Evolutionary conservation across 257 asterid species (phyloP).

Genomic region (Prunella vulgaris): DNA sequence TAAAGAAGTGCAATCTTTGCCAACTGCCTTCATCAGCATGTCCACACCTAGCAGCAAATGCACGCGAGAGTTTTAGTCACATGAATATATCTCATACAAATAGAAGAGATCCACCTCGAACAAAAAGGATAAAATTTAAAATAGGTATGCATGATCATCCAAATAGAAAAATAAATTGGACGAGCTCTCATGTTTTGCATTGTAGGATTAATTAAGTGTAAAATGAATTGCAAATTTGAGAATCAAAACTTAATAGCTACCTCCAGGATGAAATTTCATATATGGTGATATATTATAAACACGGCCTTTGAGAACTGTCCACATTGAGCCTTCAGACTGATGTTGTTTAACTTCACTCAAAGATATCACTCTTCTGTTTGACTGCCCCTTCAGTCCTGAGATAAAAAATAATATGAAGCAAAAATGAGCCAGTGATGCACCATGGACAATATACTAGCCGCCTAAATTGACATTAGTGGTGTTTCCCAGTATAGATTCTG

Average conservation of each 20-base stretch:
- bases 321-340: conserved; percentile 75
- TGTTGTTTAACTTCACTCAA: conserved; percentile 79
- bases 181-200: not conserved
- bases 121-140: no score
- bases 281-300: conserved; percentile 88
- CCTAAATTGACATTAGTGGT: not conserved
- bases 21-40: conserved; percentile 87
- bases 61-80: not conserved
- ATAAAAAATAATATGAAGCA: conserved; percentile 4
- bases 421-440: not conserved
- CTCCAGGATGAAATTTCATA: conserved; percentile 99
- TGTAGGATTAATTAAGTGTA: not conserved
- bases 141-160: no score
- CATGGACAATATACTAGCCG: not conserved
- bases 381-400: conserved; percentile 80
- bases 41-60: conserved; percentile 57
- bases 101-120: no score
- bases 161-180: no score
- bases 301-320: conserved; percentile 96
- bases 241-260: conserved; percentile 29
- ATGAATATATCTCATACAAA: not conserved
- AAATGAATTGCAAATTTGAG: no score
- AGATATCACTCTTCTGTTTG: conserved; percentile 69
- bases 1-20: conserved; percentile 92
- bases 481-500: not conserved